Evolutionary conservation across 1,284 basidiomycete genomes (phyloP), one percentile per base, ranked within the genome.

Genomic region (Microbotryum saponariae): DNA sequence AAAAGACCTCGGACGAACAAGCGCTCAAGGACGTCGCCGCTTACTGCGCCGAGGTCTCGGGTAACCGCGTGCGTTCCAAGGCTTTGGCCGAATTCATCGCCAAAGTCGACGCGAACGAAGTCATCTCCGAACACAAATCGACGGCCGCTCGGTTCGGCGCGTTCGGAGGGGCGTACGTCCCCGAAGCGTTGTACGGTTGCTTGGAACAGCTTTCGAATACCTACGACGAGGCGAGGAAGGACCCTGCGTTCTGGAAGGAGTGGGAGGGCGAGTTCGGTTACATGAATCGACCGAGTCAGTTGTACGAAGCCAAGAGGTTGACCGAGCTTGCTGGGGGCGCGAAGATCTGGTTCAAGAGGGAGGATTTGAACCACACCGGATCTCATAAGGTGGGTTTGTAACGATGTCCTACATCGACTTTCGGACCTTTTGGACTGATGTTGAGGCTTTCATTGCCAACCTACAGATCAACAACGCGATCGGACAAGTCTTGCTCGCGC

Each of bases 121-220:
- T 65, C 21, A 48, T 61, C 75, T 79, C 80, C 44, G 80, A 85
- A 68, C 82, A 93, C 67, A 83, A 80, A 57, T 84, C 78, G 50
- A 63, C 60, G 1, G 90, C 92, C 6, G 80, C 84, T 8, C 83
- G 92, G 54, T 99, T 98, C 71, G 96, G 96, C 56, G 80, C 91
- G 63, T 99, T 96, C 73, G 96, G 96, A 44, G 96, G 96, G 1
- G 92, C 97, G 72, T 98, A 92, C 76, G 92, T 97, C 6, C 91
- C 96, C 2, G 96, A 98, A 77, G 86, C 91, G 8, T 80, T 98
- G 33, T 87, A 92, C 67, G 92, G 93, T 73, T 91, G 89, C 72
- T 80, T 97, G 51, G 79, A 83, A 31, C 93, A 99, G 78, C 81
- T 99, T 45, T 93, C 97, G 77, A 84, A 84, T 62, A 92, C 89